Percentiles rank a stretch among this genome's conserved stretches.
phyloP scores from a whole-genome alignment of 2,329 filamentous ascomycete genomes.

The Anthostomella pinea region DNA sequence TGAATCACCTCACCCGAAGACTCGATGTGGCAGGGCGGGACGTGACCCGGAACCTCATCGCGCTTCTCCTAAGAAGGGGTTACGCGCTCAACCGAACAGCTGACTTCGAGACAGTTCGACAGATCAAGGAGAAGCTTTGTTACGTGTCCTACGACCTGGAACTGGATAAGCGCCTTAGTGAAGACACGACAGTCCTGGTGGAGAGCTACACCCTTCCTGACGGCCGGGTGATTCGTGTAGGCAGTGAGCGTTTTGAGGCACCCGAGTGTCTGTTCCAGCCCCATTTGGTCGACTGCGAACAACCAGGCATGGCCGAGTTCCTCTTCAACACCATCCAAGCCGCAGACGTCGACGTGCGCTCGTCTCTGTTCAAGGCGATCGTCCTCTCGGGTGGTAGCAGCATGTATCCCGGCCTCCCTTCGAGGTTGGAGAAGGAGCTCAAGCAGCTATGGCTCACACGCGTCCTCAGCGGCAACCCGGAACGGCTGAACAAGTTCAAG shows the following conservation, averaged over 20 bases:
- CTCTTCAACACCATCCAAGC: conserved; percentile 98
- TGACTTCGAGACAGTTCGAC: conserved; percentile 97
- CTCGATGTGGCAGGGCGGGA: conserved; percentile 95
- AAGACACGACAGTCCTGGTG: conserved; percentile 95
- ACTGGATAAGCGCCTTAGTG: conserved; percentile 90
- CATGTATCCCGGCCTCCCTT: conserved; percentile 98
- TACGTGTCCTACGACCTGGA: conserved; percentile 98
- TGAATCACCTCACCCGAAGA: conserved; percentile 92
- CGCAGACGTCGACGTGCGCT: conserved; percentile 91
- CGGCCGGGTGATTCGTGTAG: conserved; percentile 91
- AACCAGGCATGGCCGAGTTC: conserved; percentile 94
- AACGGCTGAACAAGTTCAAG: conserved; percentile 97
- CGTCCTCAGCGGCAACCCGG: conserved; percentile 85
- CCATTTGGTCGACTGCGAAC: conserved; percentile 94
- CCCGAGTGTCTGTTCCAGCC: conserved; percentile 98
- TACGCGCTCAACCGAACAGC: conserved; percentile 97
- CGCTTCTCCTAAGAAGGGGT: conserved; percentile 85
- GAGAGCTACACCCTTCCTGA: conserved; percentile 98
- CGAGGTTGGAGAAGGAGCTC: conserved; percentile 93
- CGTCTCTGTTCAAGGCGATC: conserved; percentile 93
- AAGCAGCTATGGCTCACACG: conserved; percentile 98
- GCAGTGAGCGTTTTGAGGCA: conserved; percentile 95
- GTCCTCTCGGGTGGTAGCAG: conserved; percentile 94
- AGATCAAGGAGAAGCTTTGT: conserved; percentile 99
- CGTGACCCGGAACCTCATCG: conserved; percentile 97